Percentiles rank a stretch among this genome's conserved stretches.
Conservation (phyloP, 2,329 filamentous ascomycete genomes). For the Remersonia thermophila region DNA sequence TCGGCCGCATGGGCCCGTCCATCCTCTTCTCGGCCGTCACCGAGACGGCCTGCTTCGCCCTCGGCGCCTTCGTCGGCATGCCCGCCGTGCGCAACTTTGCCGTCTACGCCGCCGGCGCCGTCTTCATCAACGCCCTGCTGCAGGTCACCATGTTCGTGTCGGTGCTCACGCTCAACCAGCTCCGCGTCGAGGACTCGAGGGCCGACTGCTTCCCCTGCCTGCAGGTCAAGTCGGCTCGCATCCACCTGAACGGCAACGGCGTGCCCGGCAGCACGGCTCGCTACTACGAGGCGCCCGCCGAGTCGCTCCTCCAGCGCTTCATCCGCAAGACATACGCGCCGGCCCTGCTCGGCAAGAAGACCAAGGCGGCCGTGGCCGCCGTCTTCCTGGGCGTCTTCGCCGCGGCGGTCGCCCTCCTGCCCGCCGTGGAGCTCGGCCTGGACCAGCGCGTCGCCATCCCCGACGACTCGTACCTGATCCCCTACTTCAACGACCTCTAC, state of each 20-base stretch:
- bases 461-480: slow-evolving; percentile 84
- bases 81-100: slow-evolving; percentile 96
- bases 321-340: slow-evolving; percentile 88
- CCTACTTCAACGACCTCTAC: slow-evolving; percentile 94
- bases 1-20: slow-evolving; percentile 94
- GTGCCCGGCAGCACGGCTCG: slow-evolving; percentile 40
- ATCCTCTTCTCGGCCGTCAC: slow-evolving; percentile 92
- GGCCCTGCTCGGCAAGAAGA: slow-evolving; percentile 62
- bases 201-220: slow-evolving; percentile 90
- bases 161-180: slow-evolving; percentile 81
- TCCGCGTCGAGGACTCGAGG: slow-evolving; percentile 73
- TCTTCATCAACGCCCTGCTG: slow-evolving; percentile 92
- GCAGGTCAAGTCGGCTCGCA: slow-evolving; percentile 60
- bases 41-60: slow-evolving; percentile 83
- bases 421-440: slow-evolving; percentile 71
- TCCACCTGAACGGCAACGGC: slow-evolving; percentile 51
- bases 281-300: slow-evolving; percentile 65
- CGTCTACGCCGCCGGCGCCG: slow-evolving; percentile 87
- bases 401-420: slow-evolving; percentile 71
- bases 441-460: slow-evolving; percentile 94
- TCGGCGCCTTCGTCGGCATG: slow-evolving; percentile 93
- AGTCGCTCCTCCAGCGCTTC: slow-evolving; percentile 72
- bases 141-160: slow-evolving; percentile 97
- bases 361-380: slow-evolving; percentile 64
- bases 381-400: slow-evolving; percentile 82